A percentile compares a stretch with the other conserved stretches of the same genome.
Evolutionary conservation across 148 eudicot genomes (phyloP).

Genomic region (Spergularia bocconei): DNA sequence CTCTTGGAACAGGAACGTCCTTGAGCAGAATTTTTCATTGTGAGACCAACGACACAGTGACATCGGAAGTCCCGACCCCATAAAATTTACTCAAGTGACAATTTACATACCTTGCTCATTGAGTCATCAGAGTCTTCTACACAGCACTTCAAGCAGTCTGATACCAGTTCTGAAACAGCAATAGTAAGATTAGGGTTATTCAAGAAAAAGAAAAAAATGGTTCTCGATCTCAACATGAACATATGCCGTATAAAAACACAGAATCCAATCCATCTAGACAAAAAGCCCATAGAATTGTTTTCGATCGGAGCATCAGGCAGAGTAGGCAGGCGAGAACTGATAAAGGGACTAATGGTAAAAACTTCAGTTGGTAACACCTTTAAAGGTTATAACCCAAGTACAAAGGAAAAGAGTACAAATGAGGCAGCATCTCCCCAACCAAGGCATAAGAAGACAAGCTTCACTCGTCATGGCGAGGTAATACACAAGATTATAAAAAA

Average conservation of each 20-base stretch:
- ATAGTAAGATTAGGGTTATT: background rate
- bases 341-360: background rate
- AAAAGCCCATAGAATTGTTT: too few relatives aligned
- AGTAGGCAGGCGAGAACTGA: too few relatives aligned
- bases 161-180: slow-evolving; percentile 60
- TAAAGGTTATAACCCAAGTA: slow-evolving; percentile 1
- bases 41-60: background rate
- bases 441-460: background rate
- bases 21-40: background rate
- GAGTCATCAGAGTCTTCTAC: slow-evolving; percentile 93
- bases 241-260: background rate
- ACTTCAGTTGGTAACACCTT: background rate
- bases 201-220: background rate
- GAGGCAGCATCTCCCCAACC: background rate
- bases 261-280: too few relatives aligned
- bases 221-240: background rate
- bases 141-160: slow-evolving; percentile 87
- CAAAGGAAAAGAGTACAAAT: background rate
- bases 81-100: background rate
- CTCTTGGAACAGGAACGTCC: background rate
- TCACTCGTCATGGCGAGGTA: background rate
- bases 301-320: too few relatives aligned
- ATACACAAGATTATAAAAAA: background rate
- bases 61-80: background rate
- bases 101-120: slow-evolving; percentile 71